phyloP scores from a whole-genome alignment of 805 yeast genomes.

The Myxozyma sirexii region DNA sequence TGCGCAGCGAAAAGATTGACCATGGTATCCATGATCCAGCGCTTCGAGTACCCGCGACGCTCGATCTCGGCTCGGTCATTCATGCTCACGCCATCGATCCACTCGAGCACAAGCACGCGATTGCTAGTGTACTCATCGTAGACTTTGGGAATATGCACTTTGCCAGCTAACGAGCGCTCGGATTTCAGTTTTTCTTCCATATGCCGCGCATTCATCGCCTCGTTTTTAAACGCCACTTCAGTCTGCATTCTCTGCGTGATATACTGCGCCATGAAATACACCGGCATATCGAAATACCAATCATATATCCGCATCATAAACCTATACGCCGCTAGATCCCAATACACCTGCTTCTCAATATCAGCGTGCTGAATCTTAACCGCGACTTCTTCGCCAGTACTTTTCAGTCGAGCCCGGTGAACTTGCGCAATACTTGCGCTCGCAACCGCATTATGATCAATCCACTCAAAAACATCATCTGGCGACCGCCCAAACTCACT shows the following conservation, averaged over 20 bases:
- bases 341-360: conserved; percentile 59
- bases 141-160: conserved; percentile 59
- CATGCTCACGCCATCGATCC: conserved; percentile 73
- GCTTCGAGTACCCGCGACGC: conserved; percentile 45
- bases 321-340: conserved; percentile 64
- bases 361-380: conserved; percentile 68
- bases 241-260: conserved; percentile 58
- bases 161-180: conserved; percentile 49
- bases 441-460: conserved; percentile 66
- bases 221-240: conserved; percentile 66
- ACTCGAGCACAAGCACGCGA: conserved; percentile 65
- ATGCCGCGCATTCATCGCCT: conserved; percentile 54
- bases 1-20: conserved; percentile 57
- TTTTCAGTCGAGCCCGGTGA: conserved; percentile 54
- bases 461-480: conserved; percentile 48
- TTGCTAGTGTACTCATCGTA: conserved; percentile 51
- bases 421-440: conserved; percentile 79
- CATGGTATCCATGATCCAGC: conserved; percentile 53
- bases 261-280: conserved; percentile 58
- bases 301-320: conserved; percentile 57
- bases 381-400: conserved; percentile 57
- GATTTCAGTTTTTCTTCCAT: conserved; percentile 46
- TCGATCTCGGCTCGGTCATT: conserved; percentile 50
- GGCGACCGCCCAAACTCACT: conserved; percentile 50
- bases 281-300: conserved; percentile 63